Evolutionary conservation across 2,329 filamentous ascomycete species (phyloP).

Genomic region (Fusarium pilosicola): DNA sequence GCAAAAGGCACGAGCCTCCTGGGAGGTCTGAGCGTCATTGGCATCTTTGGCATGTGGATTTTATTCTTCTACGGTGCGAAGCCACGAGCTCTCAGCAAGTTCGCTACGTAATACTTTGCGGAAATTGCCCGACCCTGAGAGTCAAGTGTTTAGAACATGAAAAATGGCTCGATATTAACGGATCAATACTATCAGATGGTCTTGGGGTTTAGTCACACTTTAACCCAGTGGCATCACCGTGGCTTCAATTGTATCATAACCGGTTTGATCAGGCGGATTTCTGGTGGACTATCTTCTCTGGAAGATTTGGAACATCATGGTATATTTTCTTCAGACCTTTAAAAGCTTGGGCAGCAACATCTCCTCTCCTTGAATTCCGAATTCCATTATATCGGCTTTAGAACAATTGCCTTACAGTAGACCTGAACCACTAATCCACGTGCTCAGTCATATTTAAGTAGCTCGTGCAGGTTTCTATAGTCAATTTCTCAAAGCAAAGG

Average conservation of each 20-base stretch:
- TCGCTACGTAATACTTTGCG: conserved; percentile 50
- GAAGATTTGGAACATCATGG: rapidly evolving
- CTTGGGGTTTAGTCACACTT: too few relatives aligned
- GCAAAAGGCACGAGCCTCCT: conserved; percentile 45
- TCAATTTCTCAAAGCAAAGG: background rate
- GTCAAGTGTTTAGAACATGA: background rate
- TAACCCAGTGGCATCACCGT: background rate
- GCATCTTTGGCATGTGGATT: conserved; percentile 65
- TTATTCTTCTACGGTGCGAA: conserved; percentile 66
- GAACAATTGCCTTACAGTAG: too few relatives aligned
- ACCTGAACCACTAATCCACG: rapidly evolving
- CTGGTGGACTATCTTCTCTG: background rate
- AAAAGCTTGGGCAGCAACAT: rapidly evolving
- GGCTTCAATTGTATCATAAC: rapidly evolving
- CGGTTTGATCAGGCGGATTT: rapidly evolving
- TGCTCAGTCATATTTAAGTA: rapidly evolving
- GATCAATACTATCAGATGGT: rapidly evolving
- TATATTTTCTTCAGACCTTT: background rate
- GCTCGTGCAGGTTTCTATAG: background rate
- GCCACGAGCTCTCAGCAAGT: conserved; percentile 65
- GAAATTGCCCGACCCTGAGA: background rate
- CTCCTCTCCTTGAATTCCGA: background rate
- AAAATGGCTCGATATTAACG: rapidly evolving
- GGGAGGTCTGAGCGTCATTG: conserved; percentile 63
- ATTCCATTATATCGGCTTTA: too few relatives aligned